Evolutionary conservation across 495 filamentous ascomycete species (phyloP), one percentile per base, ranked within the genome.

Genomic region (Clavariopsis aquatica): DNA sequence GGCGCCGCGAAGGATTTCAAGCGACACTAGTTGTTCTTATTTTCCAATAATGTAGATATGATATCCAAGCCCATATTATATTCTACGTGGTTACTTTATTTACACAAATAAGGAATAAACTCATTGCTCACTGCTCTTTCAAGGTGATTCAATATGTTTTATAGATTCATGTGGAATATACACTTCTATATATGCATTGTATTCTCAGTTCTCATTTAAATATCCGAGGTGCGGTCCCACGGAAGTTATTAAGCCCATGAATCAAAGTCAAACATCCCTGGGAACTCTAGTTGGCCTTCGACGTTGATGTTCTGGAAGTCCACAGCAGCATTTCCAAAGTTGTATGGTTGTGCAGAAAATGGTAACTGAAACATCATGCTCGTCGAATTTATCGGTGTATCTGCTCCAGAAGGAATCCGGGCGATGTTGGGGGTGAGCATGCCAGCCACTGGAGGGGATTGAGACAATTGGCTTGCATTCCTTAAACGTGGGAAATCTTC

Each of bases 181-280:
- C n/a, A n/a, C n/a, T n/a, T n/a, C n/a, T n/a, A n/a, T n/a, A n/a
- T n/a, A n/a, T n/a, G n/a, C n/a, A n/a, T n/a, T n/a, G n/a, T n/a
- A n/a, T n/a, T n/a, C n/a, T n/a, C n/a, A n/a, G n/a, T n/a, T n/a
- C n/a, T n/a, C n/a, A n/a, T n/a, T n/a, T n/a, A n/a, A n/a, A n/a
- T n/a, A n/a, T n/a, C n/a, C n/a, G n/a, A n/a, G n/a, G n/a, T n/a
- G n/a, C n/a, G n/a, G n/a, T n/a, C n/a, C n/a, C n/a, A n/a, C n/a
- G 31, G 13, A 13, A 36, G 31, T 6, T 36, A 13, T 13, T 36
- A 36, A 47, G 6, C 45, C 57, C 57, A 60, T n/a, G 57, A 19
- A 27, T 60, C 57, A 38, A 49, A 60, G 28, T 60, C 57, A 22
- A 60, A 60, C 22, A 60, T 31, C 4, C 57, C 57, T 13, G 57